Evolutionary conservation across 352 stramenopile genomes (phyloP), one percentile per base, ranked within the genome.

Genomic region (Globisporangium mamillatum): DNA sequence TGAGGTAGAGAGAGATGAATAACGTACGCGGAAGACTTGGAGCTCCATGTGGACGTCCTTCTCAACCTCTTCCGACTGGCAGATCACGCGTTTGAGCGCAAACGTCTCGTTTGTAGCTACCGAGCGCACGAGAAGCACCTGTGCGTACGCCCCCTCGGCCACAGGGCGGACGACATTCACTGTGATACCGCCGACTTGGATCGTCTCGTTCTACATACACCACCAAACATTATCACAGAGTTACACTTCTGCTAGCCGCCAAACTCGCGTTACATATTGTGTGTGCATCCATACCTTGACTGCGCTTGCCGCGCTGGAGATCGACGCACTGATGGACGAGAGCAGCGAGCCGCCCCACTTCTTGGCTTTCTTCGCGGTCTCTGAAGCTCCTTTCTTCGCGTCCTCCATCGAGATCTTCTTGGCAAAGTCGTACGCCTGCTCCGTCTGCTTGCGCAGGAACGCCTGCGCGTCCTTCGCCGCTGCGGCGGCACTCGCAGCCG

Each of bases 361-460:
- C 63, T 94, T 94, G 1, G 88, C 88, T 48, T 95, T 95, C 72
- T 94, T 92, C n/a, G 88, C 88, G 4, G 87, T 94, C 68, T 94
- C 88, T 0, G 81, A 78, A 3, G 86, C 88, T 5, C 83, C 82
- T 54, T 93, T 93, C 67, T 93, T 94, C 3, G 85, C 86, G 69
- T 95, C 88, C 66, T 95, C 88, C 55, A 93, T 89, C 6, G 78
- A 89, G n/a, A 95, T 89, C 63, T 93, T 94, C 71, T 95, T 95
- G 6, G 88, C 88, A 74, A 95, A 94, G 60, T 93, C 88, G 68
- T 93, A 92, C 24, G 86, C 88, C 67, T 92, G 84, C 61, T 93
- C 88, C 25, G 81, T 95, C 62, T 94, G 88, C 64, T 95, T 95
- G 29, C 85, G 82, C 38, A 95, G 67, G 66, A 86, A 94, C 22